Evolutionary conservation across 2,329 filamentous ascomycete species (phyloP), one percentile per base, ranked within the genome.

Genomic region (Talaromyces sp.): DNA sequence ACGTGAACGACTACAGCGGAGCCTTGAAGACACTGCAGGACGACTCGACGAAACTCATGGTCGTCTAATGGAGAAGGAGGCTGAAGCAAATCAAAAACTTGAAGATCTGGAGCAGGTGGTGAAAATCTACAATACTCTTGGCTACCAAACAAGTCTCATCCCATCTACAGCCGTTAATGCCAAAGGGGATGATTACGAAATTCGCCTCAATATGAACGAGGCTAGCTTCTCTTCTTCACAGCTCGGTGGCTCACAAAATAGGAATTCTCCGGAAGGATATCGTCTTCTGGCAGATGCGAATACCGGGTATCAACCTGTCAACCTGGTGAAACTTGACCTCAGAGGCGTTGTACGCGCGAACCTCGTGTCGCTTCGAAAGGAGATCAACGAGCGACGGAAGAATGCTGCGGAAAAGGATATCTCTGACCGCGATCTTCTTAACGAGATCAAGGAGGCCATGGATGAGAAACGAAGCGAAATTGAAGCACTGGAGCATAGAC

Each of bases 381-480:
- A 96, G 65, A 90, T 99, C 66, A 91, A 91, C n/a, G 92, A 97
- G 73, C 85, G 95, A 59, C 85, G 93, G 57, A 92, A 89, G 64
- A 80, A 85, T 5, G 90, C 90, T 0, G 87, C 96, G 70, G 93
- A 98, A 72, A 87, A 88, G 58, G 95, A 97, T 82, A 90, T 97
- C 84, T 93, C 95, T 71, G 92, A 96, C 67, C 90, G 96, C 70
- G 95, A 98, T 73, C 83, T 96, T 65, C 85, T 99, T 10, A 93
- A 98, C 74, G 91, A 90, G 67, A 93, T 97, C 73, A 95, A 95
- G 75, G 96, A 99, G 77, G 92, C 93, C 17, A 95, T 99, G 75
- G 93, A 97, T 72, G 93, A 99, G 77, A 97, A 96, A 79, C 85
- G 89, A 64, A 89, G 88, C 66, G 95, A 99, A 73, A 91, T 99